A percentile compares a stretch with the other conserved stretches of the same genome.
phyloP scores from a whole-genome alignment of 108 stramenopile species.

The Skeletonema marinoi region DNA sequence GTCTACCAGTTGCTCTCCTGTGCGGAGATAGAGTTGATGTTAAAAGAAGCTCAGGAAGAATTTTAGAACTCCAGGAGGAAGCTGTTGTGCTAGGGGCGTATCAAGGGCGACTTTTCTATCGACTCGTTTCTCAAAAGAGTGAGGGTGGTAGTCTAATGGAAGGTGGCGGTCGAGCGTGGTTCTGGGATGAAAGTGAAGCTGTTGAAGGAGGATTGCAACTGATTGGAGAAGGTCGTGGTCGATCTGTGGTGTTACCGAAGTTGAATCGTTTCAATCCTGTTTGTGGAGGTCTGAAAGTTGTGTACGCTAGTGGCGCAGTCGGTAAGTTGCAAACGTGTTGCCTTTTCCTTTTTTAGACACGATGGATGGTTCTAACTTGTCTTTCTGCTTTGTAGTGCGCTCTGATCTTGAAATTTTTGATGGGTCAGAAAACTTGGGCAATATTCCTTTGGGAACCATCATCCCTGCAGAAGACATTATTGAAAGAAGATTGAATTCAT shows the following conservation, averaged over 20 bases:
- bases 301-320: slow-evolving; percentile 79
- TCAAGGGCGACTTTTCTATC: slow-evolving; percentile 83
- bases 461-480: slow-evolving; percentile 65
- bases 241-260: slow-evolving; percentile 56
- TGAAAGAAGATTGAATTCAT: slow-evolving; percentile 87
- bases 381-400: slow-evolving; percentile 33
- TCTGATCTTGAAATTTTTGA: slow-evolving; percentile 87
- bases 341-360: not conserved
- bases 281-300: slow-evolving; percentile 73
- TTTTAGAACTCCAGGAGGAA: slow-evolving; percentile 90
- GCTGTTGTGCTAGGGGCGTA: slow-evolving; percentile 87
- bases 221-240: slow-evolving; percentile 54
- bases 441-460: slow-evolving; percentile 63
- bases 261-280: slow-evolving; percentile 60
- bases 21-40: slow-evolving; percentile 87
- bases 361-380: not conserved
- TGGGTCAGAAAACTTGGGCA: slow-evolving; percentile 71
- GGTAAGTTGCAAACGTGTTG: slow-evolving; percentile 8
- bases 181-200: slow-evolving; percentile 85
- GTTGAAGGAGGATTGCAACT: slow-evolving; percentile 80
- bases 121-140: slow-evolving; percentile 84
- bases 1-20: slow-evolving; percentile 68
- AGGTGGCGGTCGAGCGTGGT: slow-evolving; percentile 86
- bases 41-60: slow-evolving; percentile 77
- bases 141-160: slow-evolving; percentile 86